Evolutionary conservation across 1,139 yeast species (phyloP), one percentile per base, ranked within the genome.

Genomic region (Zygoascus meyerae): DNA sequence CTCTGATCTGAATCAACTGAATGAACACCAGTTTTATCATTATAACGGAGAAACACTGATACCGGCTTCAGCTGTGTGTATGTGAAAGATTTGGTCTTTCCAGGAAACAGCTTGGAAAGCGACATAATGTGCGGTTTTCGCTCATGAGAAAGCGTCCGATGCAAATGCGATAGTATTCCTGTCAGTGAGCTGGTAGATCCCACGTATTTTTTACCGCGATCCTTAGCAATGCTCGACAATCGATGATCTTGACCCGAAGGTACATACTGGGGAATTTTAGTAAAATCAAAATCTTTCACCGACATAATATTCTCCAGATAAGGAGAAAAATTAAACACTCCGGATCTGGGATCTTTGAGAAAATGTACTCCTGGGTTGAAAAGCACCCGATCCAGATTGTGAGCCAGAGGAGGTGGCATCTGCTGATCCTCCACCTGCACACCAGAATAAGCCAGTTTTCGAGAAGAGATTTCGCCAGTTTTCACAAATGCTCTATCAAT

Each of bases 121-220:
- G 66, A 61, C 12, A 66, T 55, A 2, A 75, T 63, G 45, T 73
- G 72, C 2, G 76, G 72, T 2, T 74, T 75, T 46, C 84, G 69
- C 57, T 77, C 72, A 57, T 83, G 81, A 28, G 95, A 78, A 10
- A 92, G 59, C 16, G 82, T 61, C 51, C 66, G 73, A 64, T 92
- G 96, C 52, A 90, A 71, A 48, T 89, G 95, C 10, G 81, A 72
- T 45, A 92, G 71, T 0, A 83, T 68, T 0, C 82, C 73, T 0
- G 97, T 89, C 84, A 92, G 75, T 2, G 96, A 84, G 17, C 95
- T 85, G 0, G 97, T 89, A 0, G 97, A 87, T 1, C 95, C 85
- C 52, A 78, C 78, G 61, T 74, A 90, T 48, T 70, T 72, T 21
- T 71, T 67, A 14, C 66, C 59, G 18, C 66, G 49, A 5, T 63